These are phyloP conservation scores for Globisporangium okanoganense DNA, from an alignment of 352 stramenopile species.

Conservation along the genomic window DNA sequence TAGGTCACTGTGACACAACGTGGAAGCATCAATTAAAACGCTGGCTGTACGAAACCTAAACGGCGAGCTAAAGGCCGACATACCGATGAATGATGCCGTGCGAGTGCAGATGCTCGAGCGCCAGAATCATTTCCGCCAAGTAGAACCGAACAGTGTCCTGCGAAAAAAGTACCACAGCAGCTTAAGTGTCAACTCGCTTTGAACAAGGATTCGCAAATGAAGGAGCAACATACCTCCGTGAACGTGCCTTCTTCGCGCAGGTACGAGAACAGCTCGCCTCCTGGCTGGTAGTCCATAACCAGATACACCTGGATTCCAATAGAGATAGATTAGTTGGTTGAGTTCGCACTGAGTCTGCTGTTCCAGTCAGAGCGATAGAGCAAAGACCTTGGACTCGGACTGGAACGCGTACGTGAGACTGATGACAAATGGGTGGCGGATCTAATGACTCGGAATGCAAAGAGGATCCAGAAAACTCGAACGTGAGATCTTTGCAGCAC, in stretches of 20 bases:
- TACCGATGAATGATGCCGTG: constrained; percentile 84
- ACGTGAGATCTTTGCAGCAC: neutral
- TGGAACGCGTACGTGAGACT: constrained; percentile 77
- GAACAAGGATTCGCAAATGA: neutral
- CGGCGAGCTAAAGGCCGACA: neutral
- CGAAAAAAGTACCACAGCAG: neutral
- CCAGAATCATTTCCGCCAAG: constrained; percentile 81
- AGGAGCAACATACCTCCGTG: constrained; percentile 37
- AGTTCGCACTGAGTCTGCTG: neutral
- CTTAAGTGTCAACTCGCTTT: neutral
- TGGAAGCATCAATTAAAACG: neutral
- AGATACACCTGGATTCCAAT: constrained; percentile 45
- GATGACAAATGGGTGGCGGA: constrained; percentile 81
- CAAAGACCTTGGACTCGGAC: constrained; percentile 70
- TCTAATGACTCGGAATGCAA: constrained; percentile 23
- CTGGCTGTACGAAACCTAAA: neutral
- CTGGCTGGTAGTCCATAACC: constrained; percentile 78
- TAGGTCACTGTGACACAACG: constrained; percentile 49
- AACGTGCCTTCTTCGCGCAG: constrained; percentile 64
- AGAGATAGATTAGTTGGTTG: neutral
- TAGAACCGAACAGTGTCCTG: constrained; percentile 77
- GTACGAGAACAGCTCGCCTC: constrained; percentile 79
- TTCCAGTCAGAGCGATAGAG: neutral
- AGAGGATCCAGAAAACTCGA: neutral
- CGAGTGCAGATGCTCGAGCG: constrained; percentile 73